Evolutionary conservation across 257 asterid genomes (phyloP).

Genomic region (Lycium ferocissimum): DNA sequence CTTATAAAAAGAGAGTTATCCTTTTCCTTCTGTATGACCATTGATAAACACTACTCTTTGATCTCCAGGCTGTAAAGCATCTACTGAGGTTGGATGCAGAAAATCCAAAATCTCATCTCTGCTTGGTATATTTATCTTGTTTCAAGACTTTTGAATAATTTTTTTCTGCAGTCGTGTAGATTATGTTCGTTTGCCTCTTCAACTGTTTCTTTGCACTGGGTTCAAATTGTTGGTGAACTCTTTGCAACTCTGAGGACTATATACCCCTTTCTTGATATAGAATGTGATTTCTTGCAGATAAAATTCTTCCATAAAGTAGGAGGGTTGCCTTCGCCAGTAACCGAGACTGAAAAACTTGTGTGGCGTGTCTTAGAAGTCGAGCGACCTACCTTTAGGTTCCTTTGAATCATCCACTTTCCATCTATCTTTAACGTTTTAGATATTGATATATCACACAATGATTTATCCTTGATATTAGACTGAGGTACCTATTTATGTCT

Average conservation of each 20-base stretch:
- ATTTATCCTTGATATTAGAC: constrained; percentile 29
- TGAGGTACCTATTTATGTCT: constrained; percentile 28
- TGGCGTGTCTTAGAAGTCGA: constrained; percentile 89
- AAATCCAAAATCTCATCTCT: constrained; percentile 80
- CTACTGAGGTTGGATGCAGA: constrained; percentile 76
- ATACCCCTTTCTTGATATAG: constrained; percentile 15
- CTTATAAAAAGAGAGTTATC: background rate
- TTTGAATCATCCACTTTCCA: constrained; percentile 21
- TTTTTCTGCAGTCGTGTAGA: background rate
- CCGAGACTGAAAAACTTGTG: constrained; percentile 74
- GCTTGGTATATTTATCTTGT: constrained; percentile 67
- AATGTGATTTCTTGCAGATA: constrained; percentile 55
- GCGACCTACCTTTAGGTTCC: constrained; percentile 73
- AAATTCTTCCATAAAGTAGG: constrained; percentile 81
- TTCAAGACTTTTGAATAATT: constrained; percentile 26
- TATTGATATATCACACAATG: constrained; percentile 9
- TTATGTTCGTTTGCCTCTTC: background rate
- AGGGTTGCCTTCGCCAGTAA: constrained; percentile 72
- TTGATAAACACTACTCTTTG: background rate
- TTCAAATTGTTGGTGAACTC: background rate
- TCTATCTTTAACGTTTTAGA: constrained; percentile 11
- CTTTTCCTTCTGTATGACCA: background rate
- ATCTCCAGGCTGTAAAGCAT: constrained; percentile 85
- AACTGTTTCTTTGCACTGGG: background rate
- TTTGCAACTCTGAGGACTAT: constrained; percentile 4